Conservation (phyloP, 1,284 basidiomycete species). For the Taiwanofungus camphoratus region DNA sequence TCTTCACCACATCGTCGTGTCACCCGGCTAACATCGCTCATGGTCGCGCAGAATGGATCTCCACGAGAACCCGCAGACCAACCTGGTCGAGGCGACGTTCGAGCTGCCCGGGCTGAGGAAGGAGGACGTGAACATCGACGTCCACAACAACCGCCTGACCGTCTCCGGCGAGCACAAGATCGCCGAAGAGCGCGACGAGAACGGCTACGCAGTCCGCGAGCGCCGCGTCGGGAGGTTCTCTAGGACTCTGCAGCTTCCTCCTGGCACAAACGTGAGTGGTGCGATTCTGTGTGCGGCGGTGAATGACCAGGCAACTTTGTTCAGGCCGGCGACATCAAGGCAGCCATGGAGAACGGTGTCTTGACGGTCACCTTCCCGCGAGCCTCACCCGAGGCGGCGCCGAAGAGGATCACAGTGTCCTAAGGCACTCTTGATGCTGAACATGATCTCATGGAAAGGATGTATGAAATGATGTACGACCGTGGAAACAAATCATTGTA, state of each 20-base stretch:
- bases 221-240: slow-evolving; percentile 37
- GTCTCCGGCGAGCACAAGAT: slow-evolving; percentile 34
- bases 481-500: too few relatives aligned
- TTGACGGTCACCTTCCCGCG: slow-evolving; percentile 37
- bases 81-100: slow-evolving; percentile 38
- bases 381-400: slow-evolving; percentile 19
- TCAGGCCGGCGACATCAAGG: slow-evolving; percentile 33
- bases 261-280: slow-evolving; percentile 35
- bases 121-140: slow-evolving; percentile 35
- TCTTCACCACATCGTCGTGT: background rate
- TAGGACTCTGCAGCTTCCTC: slow-evolving; percentile 35
- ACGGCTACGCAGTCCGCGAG: slow-evolving; percentile 39
- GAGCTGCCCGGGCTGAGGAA: slow-evolving; percentile 41
- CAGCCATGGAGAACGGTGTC: slow-evolving; percentile 35
- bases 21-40: background rate
- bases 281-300: background rate
- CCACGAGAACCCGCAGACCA: slow-evolving; percentile 33
- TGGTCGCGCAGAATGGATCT: slow-evolving; percentile 36
- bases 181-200: slow-evolving; percentile 27
- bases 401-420: slow-evolving; percentile 12
- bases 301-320: background rate
- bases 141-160: slow-evolving; percentile 34
- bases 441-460: background rate
- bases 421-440: background rate
- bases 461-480: too few relatives aligned